Percentiles rank a stretch among this genome's conserved stretches.
Conservation (phyloP, 441 rosid genomes). For the Flueggea neowawraea region DNA sequence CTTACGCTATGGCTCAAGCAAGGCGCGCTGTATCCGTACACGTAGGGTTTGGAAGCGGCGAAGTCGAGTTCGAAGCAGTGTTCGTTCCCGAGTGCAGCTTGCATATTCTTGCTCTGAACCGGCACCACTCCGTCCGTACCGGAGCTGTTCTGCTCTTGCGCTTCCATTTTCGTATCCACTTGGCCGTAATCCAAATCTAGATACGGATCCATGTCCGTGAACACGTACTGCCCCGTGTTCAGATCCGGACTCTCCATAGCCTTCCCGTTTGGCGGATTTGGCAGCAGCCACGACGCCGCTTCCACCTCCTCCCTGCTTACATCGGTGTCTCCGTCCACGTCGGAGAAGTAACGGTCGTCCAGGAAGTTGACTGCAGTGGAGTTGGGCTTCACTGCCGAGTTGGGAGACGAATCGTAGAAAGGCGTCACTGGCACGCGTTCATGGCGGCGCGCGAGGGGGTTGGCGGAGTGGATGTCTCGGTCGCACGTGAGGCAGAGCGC, state of each 20-base stretch:
- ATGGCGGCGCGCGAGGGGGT: conserved; percentile 80
- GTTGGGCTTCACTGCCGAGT: conserved; percentile 26
- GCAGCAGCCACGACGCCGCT: conserved; percentile 86
- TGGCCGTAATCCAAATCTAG: conserved; percentile 64
- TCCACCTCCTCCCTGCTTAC: conserved; percentile 79
- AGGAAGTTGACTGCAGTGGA: conserved; percentile 38
- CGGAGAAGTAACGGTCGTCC: conserved; percentile 51
- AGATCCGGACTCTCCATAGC: conserved; percentile 40
- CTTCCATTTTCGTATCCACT: conserved; percentile 56
- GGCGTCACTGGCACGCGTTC: conserved; percentile 79
- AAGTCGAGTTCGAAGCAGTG: conserved; percentile 60
- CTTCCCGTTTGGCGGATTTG: conserved; percentile 34
- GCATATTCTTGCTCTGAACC: conserved; percentile 32
- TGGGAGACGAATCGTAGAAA: conserved; percentile 51
- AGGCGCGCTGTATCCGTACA: conserved; percentile 36
- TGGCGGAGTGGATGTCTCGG: conserved; percentile 91
- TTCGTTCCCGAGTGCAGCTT: conserved; percentile 41
- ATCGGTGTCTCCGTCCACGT: conserved; percentile 38
- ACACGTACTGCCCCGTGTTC: conserved; percentile 58
- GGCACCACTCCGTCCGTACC: conserved; percentile 91
- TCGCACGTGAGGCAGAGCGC: conserved; percentile 89
- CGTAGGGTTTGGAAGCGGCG: conserved; percentile 39
- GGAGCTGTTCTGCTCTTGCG: conserved; percentile 67
- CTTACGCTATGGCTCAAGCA: conserved; percentile 67
- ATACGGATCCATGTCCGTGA: conserved; percentile 69